phyloP scores from a whole-genome alignment of 495 filamentous ascomycete genomes.

The Amphirosellinia nigrospora region DNA sequence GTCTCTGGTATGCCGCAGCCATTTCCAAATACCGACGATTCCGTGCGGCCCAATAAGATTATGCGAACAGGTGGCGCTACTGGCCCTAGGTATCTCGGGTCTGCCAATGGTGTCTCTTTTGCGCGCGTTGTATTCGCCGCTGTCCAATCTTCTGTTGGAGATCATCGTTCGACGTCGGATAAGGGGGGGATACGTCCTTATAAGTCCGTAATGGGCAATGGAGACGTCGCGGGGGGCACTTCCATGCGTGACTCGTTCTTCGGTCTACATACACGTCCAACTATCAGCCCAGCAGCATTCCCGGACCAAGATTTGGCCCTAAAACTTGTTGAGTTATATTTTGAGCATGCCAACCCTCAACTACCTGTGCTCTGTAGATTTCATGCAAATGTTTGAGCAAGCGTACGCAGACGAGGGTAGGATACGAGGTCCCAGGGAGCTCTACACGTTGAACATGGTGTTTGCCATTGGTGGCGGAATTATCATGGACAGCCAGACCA shows the following conservation, averaged over 20 bases:
- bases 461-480: conserved; percentile 96
- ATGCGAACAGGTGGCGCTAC: conserved; percentile 79
- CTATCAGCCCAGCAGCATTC: conserved; percentile 84
- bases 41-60: conserved; percentile 71
- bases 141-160: conserved; percentile 83
- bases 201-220: conserved; percentile 41
- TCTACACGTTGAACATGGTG: conserved; percentile 96
- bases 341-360: conserved; percentile 94
- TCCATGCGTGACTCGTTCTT: conserved; percentile 96
- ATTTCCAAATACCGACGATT: conserved; percentile 61
- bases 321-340: conserved; percentile 81
- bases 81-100: conserved; percentile 79
- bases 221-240: conserved; percentile 56
- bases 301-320: conserved; percentile 75
- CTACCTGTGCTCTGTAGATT: conserved; percentile 87
- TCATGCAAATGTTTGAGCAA: conserved; percentile 80
- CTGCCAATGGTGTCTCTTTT: conserved; percentile 91
- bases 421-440: conserved; percentile 77
- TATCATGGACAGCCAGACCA: conserved; percentile 68
- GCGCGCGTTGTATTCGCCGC: conserved; percentile 93
- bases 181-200: conserved; percentile 55
- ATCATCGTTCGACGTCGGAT: conserved; percentile 63
- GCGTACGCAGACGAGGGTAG: conserved; percentile 74
- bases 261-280: conserved; percentile 86
- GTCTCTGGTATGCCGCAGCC: conserved; percentile 35